Evolutionary conservation across 352 stramenopile genomes (phyloP), one percentile per base, ranked within the genome.

Genomic region (Phytophthora quininea): DNA sequence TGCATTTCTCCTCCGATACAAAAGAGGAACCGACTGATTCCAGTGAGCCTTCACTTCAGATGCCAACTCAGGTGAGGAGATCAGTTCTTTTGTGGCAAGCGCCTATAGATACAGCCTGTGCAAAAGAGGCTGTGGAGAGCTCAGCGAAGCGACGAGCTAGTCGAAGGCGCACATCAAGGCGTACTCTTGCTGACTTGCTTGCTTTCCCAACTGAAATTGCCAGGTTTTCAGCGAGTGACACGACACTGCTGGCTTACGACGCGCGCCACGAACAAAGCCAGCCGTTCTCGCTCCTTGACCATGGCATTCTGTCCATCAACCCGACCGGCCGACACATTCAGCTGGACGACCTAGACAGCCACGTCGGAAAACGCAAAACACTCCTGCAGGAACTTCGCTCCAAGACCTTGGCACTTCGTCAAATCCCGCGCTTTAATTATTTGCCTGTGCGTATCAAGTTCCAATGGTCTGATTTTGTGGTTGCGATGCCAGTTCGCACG

Each of bases 381-480:
- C 64, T 89, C 37, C 79, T 82, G n/a, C 69, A 90, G 37, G 83
- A 92, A 27, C 64, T 78, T 6, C 77, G 81, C 37, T 80, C 71
- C 38, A 92, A 92, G 48, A 82, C 80, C 8, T 76, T 92, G 51
- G 80, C 79, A 8, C 65, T 78, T 24, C 81, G 79, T 15, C 77
- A 74, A 24, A 89, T 88, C 27, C 83, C 83, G 19, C 75, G 81
- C 8, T 92, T 92, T 59, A 90, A 90, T 38, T 90, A 90, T 61
- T 69, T 79, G 42, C 80, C 80, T 0, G 73, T 92, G 37, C 29
- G 76, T 11, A 83, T 92, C 57, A 80, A 88, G 37, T 90, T 92
- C 55, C 79, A 92, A 58, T 90, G 84, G 81, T 90, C 81, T 0
- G 81, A 90, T 51, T 92, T 92, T 37, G 81, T 92, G 7, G 74